phyloP scores from a whole-genome alignment of 1,139 yeast genomes.

The Debaryomycetaceae sp. region DNA sequence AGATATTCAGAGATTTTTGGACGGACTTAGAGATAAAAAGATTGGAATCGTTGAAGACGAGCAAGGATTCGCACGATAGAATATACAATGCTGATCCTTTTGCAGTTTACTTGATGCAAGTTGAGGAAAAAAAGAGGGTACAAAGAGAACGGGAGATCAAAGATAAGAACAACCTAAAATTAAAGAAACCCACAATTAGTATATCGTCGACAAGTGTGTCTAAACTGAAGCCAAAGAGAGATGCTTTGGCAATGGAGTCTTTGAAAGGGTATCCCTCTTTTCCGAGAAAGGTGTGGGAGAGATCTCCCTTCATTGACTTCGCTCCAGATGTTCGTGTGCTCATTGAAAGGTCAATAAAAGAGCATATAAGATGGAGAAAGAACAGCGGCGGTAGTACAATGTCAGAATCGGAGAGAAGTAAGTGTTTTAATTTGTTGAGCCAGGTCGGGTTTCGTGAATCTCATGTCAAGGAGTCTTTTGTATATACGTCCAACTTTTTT shows the following conservation, averaged over 20 bases:
- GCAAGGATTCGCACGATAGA: slow-evolving; percentile 45
- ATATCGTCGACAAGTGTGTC: slow-evolving; percentile 16
- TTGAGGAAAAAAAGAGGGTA: slow-evolving; percentile 38
- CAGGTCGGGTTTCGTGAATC: slow-evolving; percentile 63
- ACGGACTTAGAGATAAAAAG: slow-evolving; percentile 60
- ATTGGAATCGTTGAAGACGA: slow-evolving; percentile 37
- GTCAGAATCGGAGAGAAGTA: slow-evolving; percentile 9
- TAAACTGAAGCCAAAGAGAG: slow-evolving; percentile 2
- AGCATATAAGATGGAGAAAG: slow-evolving; percentile 53
- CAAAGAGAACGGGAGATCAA: slow-evolving; percentile 44
- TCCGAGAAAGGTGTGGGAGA: slow-evolving; percentile 64
- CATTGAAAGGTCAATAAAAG: slow-evolving; percentile 52
- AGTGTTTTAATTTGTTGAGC: slow-evolving; percentile 19
- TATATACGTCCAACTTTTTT: slow-evolving; percentile 51
- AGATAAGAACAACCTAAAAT: slow-evolving; percentile 33
- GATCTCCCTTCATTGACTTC: slow-evolving; percentile 53
- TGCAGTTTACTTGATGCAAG: slow-evolving; percentile 51
- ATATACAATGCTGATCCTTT: slow-evolving; percentile 73
- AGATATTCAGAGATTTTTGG: slow-evolving; percentile 80
- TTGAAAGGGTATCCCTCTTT: slow-evolving; percentile 21
- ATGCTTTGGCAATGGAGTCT: neutral
- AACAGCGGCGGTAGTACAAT: neutral
- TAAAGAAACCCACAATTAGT: slow-evolving; percentile 40
- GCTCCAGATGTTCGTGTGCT: slow-evolving; percentile 46
- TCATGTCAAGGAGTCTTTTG: slow-evolving; percentile 71